A percentile compares a stretch with the other conserved stretches of the same genome.
Conservation (phyloP, 1,284 basidiomycete genomes). For the Mycosarcoma maydis region DNA sequence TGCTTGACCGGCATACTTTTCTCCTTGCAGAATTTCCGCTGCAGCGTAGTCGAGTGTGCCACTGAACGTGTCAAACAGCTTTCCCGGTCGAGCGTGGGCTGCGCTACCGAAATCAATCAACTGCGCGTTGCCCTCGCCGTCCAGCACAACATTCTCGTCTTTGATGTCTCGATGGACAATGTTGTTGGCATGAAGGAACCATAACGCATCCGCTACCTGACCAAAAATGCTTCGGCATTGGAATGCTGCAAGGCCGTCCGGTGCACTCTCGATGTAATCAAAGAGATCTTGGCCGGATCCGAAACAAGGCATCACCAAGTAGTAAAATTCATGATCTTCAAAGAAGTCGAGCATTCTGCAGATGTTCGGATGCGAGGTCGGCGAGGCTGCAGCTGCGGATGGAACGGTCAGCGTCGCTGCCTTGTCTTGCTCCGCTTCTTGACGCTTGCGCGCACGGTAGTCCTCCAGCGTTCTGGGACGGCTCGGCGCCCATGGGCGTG, state of each 20-base stretch:
- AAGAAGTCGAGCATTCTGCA: constrained; percentile 96
- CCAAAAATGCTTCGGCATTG: constrained; percentile 86
- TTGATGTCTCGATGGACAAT: constrained; percentile 98
- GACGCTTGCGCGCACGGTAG: constrained; percentile 25
- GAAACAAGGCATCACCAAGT: constrained; percentile 75
- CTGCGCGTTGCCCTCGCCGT: constrained; percentile 73
- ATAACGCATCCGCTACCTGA: constrained; percentile 90
- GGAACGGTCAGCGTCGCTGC: not conserved
- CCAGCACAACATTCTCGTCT: constrained; percentile 87
- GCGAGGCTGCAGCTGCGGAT: not conserved
- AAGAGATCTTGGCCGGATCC: constrained; percentile 80
- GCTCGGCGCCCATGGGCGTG: constrained; percentile 49
- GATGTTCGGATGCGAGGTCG: constrained; percentile 79
- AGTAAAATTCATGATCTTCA: constrained; percentile 96
- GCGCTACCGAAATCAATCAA: constrained; percentile 89
- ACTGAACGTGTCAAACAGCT: constrained; percentile 95
- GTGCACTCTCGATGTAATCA: constrained; percentile 89
- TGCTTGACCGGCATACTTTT: constrained; percentile 92
- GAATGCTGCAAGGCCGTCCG: constrained; percentile 81
- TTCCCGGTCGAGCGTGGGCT: constrained; percentile 78
- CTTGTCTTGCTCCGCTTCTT: constrained; percentile 20
- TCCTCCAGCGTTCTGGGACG: constrained; percentile 39
- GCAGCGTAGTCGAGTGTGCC: constrained; percentile 88
- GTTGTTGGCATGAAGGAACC: constrained; percentile 88
- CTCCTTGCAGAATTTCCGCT: constrained; percentile 93